phyloP scores from a whole-genome alignment of 768 basidiomycete genomes.

The Trichaptum fuscoviolaceum region DNA sequence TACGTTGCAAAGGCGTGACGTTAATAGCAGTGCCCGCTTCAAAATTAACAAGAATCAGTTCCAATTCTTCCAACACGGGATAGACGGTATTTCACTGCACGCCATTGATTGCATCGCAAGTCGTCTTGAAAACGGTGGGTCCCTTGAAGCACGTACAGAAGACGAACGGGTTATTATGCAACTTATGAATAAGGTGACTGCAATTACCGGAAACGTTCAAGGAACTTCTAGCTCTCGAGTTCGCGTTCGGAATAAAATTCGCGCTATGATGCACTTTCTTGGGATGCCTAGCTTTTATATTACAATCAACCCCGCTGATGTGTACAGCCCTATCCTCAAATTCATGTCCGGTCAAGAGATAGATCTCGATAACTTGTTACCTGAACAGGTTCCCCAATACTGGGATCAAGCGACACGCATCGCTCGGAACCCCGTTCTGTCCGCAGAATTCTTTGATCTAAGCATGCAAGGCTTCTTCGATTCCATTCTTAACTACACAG shows the following conservation, averaged over 20 bases:
- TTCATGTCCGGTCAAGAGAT: constrained; percentile 32
- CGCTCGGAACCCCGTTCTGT: constrained; percentile 34
- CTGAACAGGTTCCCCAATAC: constrained; percentile 24
- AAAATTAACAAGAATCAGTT: constrained; percentile 24
- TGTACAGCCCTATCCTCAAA: constrained; percentile 36
- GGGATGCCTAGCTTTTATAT: constrained; percentile 38
- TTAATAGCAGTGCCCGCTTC: constrained; percentile 28
- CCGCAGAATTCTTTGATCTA: constrained; percentile 36
- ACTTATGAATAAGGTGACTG: constrained; percentile 20
- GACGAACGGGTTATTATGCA: constrained; percentile 25
- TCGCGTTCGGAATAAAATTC: constrained; percentile 33
- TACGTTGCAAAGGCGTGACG: constrained; percentile 29
- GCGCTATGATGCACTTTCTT: constrained; percentile 25
- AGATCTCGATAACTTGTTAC: constrained; percentile 27
- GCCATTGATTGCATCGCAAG: constrained; percentile 21
- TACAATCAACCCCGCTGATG: constrained; percentile 40
- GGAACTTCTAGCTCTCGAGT: constrained; percentile 27
- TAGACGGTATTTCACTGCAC: constrained; percentile 22
- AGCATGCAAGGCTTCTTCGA: constrained; percentile 33
- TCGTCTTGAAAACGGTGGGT: constrained; percentile 18
- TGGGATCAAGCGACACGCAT: constrained; percentile 28
- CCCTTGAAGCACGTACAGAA: constrained; percentile 10
- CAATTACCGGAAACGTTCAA: constrained; percentile 14
- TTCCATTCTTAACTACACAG: constrained; percentile 22
- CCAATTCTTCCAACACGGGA: constrained; percentile 18